Base-by-base conservation (phyloP, 805 yeast species). In the Kuraishia cidri region DNA sequence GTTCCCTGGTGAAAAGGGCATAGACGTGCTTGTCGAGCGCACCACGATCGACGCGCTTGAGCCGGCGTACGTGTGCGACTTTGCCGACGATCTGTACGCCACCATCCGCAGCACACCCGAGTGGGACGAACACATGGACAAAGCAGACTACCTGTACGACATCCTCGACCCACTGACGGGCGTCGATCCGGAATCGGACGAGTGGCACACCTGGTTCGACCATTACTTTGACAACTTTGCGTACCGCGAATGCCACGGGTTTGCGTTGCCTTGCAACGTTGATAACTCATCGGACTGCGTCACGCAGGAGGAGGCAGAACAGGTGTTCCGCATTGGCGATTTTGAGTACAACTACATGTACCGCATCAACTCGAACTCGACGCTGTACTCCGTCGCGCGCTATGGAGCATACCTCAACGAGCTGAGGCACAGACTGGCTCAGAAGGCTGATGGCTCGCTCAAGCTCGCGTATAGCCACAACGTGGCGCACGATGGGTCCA, bases 141-240 rank as follows among this genome's bases (percentile, higher is more conserved):
- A 42, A 31, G 44, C 60, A 11, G 41, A 50, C 13, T 46, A 44
- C 1, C 37, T 60, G 11, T 56, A 45, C 28, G 34, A 40, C 3
- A 42, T 39, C 21, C 47, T 54, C 30, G 61, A 54, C 33, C 40
- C 48, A 3, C 51, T 58, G 31, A 39, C 50, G 18, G 53, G 54
- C 3, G 46, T 49, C 22, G 38, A 39, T 12, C 35, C 44, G 4
- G 38, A 34, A 2, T 39, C 42, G 28, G 24, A 27, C 21, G 50
- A 31, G 6, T 52, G 54, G 52, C 49, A 43, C 30, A 31, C 35
- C 5, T 45, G 49, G 20, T 49, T 50, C 18, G 69, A 64, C 35
- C 69, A 63, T 40, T 60, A 56, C 52, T 52, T 56, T 37, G 70
- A 64, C 39, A 64, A 60, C 37, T 46, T 62, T 35, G 58, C 62